Evolutionary conservation across 768 basidiomycete genomes (phyloP), one percentile per base, ranked within the genome.

Genomic region (Chalciporus piperatus): DNA sequence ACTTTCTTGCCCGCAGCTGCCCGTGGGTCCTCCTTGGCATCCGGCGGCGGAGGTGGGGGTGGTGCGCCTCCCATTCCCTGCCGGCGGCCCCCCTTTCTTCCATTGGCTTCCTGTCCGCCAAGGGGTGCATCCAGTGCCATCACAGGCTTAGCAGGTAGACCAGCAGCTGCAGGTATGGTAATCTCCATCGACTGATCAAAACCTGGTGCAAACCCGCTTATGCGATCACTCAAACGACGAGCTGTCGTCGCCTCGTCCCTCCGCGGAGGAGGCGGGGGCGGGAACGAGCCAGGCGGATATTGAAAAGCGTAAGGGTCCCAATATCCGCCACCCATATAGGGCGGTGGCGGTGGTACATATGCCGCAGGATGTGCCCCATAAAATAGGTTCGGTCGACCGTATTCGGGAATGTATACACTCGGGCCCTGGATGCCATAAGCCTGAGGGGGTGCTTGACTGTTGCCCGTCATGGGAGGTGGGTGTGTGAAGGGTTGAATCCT

Each of bases 11-110:
- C 91, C 30, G 85, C 89, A 28, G 89, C 87, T 25, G 95, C 91
- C 37, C 95, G 78, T 39, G 95, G 95, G 68, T 98, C 95, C 69
- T 93, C 90, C 71, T 90, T 92, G 27, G 85, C 89, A 70, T 93
- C 89, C 48, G 89, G 84, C 12, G 92, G 91, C 14, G 91, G 89
- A 4, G 89, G 86, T 1, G 89, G 89, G 6, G 82, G 82, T 0
- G 82, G 80, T 1, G 82, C 85, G 23, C 70, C 71, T 28, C 70
- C 67, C 33, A 57, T 62, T 39, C 71, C 72, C 70, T 71, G 64
- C 41, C 73, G 68, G 16, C 73, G 71, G 33, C 70, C 67, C 19
- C 68, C 67, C 41, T 75, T 70, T 51, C 71, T 61, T 35, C 66
- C 61, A 23, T 60, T 67, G 3, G 56, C 60, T 50, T 67, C 65